These are phyloP conservation scores for Houttuynia cordata DNA, from an alignment of 164 flowering plant genomes.

Conservation along the genomic window DNA sequence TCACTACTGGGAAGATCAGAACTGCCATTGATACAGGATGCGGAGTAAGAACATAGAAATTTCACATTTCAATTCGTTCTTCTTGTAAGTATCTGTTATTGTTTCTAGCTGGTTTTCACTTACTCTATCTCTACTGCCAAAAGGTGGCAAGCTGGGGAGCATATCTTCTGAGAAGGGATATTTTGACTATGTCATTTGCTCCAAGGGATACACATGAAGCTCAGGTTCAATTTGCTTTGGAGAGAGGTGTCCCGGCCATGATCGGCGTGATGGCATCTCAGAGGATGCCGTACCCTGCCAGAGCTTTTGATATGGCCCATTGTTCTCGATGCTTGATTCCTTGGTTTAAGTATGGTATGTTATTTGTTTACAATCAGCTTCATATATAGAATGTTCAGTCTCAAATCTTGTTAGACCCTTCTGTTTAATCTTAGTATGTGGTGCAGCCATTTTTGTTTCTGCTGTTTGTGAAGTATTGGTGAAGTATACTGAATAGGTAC, in stretches of 20 bases:
- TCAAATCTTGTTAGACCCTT: not conserved
- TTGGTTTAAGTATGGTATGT: slow-evolving; percentile 64
- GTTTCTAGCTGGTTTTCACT: not conserved
- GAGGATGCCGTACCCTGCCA: slow-evolving; percentile 83
- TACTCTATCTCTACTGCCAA: slow-evolving; percentile 2
- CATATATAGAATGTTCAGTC: not conserved
- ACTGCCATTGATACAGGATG: slow-evolving; percentile 97
- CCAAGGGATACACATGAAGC: slow-evolving; percentile 99
- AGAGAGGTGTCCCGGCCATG: slow-evolving; percentile 96
- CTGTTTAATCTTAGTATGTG: not conserved
- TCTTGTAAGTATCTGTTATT: not conserved
- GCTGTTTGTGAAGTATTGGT: too few relatives aligned
- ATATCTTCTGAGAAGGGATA: slow-evolving; percentile 66
- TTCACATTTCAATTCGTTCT: not conserved
- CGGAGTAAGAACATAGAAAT: slow-evolving; percentile 51
- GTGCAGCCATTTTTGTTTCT: too few relatives aligned
- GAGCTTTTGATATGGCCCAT: slow-evolving; percentile 97
- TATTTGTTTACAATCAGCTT: not conserved
- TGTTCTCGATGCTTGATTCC: slow-evolving; percentile 97
- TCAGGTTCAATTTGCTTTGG: slow-evolving; percentile 91
- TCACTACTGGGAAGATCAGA: slow-evolving; percentile 56
- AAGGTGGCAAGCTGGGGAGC: slow-evolving; percentile 99
- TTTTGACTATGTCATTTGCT: slow-evolving; percentile 92
- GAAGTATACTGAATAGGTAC: too few relatives aligned
- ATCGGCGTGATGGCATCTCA: slow-evolving; percentile 74